Evolutionary conservation across 1,284 basidiomycete species (phyloP).

Genomic region (Malassezia dermatis): DNA sequence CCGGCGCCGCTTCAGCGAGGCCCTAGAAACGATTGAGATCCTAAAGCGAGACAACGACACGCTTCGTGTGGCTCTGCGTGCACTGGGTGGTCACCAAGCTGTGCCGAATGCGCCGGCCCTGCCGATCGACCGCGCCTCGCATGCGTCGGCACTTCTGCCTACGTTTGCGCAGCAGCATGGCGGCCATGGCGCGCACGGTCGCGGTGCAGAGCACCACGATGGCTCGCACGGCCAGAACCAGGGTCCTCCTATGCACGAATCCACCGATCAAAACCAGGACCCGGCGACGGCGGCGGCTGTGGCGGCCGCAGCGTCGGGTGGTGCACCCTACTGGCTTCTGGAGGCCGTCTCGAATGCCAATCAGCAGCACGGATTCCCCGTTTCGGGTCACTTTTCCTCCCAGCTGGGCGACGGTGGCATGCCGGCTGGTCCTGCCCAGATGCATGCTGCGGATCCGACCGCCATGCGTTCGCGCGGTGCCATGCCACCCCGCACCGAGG

Average conservation of each 20-base stretch:
- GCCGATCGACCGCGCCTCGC: conserved; percentile 12
- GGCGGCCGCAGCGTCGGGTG: conserved; percentile 14
- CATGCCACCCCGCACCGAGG: conserved; percentile 1
- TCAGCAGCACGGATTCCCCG: conserved; percentile 15
- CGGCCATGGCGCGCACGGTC: neutral
- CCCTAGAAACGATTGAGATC: conserved; percentile 32
- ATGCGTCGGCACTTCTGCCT: conserved; percentile 6
- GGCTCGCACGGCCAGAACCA: conserved; percentile 2
- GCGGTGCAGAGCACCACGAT: conserved; percentile 10
- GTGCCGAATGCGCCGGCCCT: conserved; percentile 18
- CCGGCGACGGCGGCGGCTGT: conserved; percentile 16
- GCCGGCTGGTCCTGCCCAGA: neutral
- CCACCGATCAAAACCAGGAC: conserved; percentile 12
- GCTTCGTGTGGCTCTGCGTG: conserved; percentile 29
- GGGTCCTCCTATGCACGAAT: conserved; percentile 3
- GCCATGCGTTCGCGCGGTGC: neutral
- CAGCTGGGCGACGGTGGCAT: conserved; percentile 11
- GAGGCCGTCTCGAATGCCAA: conserved; percentile 18
- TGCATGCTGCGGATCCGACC: conserved; percentile 7
- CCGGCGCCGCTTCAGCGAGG: conserved; percentile 25
- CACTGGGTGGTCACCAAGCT: conserved; percentile 26
- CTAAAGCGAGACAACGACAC: conserved; percentile 34
- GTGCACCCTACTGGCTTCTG: conserved; percentile 18
- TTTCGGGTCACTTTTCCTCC: conserved; percentile 13
- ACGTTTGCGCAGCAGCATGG: conserved; percentile 4